Evolutionary conservation across 2,329 filamentous ascomycete genomes (phyloP).

Genomic region (Colletotrichum tanaceti): DNA sequence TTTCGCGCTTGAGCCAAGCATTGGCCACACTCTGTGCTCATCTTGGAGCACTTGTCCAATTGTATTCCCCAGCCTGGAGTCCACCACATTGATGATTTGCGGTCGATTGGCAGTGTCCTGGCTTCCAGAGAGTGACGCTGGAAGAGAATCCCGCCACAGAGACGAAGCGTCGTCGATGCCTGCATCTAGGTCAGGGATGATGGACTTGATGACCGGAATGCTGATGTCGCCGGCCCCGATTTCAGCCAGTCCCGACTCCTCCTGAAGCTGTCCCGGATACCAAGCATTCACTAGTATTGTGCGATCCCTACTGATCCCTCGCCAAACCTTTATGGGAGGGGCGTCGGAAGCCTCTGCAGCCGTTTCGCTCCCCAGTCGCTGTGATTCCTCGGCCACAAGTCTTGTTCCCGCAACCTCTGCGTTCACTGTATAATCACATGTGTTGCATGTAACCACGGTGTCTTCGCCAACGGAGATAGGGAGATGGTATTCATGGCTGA

Average conservation of each 20-base stretch:
- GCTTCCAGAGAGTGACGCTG: conserved; percentile 42
- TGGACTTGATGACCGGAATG: conserved; percentile 71
- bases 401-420: conserved; percentile 79
- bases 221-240: conserved; percentile 54
- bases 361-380: conserved; percentile 33
- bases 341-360: conserved; percentile 44
- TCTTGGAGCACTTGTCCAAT: conserved; percentile 44
- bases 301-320: conserved; percentile 75
- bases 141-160: conserved; percentile 60
- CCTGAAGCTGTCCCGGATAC: conserved; percentile 58
- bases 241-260: not conserved
- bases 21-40: conserved; percentile 27
- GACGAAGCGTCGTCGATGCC: conserved; percentile 70
- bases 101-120: conserved; percentile 1
- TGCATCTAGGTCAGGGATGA: conserved; percentile 76
- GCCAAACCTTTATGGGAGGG: conserved; percentile 61
- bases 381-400: not conserved
- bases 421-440: conserved; percentile 83
- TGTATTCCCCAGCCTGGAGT: conserved; percentile 46
- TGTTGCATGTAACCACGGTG: conserved; percentile 78
- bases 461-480: conserved; percentile 85
- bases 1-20: not conserved
- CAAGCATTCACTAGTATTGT: conserved; percentile 76
- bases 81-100: conserved; percentile 51
- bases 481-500: conserved; percentile 96